Conservation (phyloP, 73 alveolate genomes). For the Tetrahymena borealis region DNA sequence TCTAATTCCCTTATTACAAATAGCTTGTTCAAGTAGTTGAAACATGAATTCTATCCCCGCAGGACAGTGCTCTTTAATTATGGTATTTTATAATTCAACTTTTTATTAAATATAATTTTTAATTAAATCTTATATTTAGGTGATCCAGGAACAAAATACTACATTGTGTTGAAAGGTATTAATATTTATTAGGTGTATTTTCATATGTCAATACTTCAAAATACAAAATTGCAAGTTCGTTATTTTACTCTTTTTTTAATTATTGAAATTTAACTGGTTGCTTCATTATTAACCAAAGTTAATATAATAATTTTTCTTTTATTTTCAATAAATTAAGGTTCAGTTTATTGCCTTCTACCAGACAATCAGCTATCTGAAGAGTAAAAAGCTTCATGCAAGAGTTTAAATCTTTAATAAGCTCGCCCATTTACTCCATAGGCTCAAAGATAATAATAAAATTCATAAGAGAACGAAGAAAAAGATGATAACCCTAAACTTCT, state of each 20-base stretch:
- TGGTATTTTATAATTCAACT: not conserved
- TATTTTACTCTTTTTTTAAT: too few species aligned
- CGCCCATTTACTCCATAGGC: not conserved
- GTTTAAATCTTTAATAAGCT: not conserved
- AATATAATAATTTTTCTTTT: not conserved
- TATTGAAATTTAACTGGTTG: too few species aligned
- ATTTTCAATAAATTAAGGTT: not conserved
- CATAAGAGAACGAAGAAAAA: not conserved
- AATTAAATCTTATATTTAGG: not conserved
- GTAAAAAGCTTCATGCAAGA: not conserved
- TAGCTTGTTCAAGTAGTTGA: not conserved
- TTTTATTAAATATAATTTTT: too few species aligned
- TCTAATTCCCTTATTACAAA: not conserved
- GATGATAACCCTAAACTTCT: not conserved
- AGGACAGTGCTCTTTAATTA: not conserved
- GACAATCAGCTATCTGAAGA: not conserved
- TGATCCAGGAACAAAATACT: not conserved
- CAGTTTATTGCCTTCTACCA: not conserved
- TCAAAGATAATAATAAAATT: not conserved
- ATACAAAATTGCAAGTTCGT: too few species aligned
- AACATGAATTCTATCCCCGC: not conserved
- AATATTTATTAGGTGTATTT: too few species aligned
- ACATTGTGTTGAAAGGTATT: not conserved
- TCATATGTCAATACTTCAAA: too few species aligned
- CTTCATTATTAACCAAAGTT: not conserved